Base-by-base conservation (phyloP, 345 rosid species). In the Eutrema japonicum region DNA sequence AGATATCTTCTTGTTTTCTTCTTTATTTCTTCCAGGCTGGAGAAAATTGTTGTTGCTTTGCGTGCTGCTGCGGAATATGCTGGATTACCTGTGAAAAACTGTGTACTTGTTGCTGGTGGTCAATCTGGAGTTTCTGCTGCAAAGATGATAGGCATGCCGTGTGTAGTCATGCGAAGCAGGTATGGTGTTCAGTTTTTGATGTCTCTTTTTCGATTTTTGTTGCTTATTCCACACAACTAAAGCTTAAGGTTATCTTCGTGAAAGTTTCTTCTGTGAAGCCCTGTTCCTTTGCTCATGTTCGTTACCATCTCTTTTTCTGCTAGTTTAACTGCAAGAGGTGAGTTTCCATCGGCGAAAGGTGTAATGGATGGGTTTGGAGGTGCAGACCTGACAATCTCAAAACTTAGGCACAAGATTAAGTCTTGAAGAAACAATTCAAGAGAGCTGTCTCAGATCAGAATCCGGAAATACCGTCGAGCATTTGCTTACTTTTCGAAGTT, bases 361-460 rank as follows among this genome's bases (percentile, higher is more conserved):
- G 69, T 84, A 58, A 50, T 89, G 97, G 97, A 94, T 64, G 97
- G 97, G n/a, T 91, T 94, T 71, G 95, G 98, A 79, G 97, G 89
- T 61, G 88, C 96, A 10, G 96, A 94, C 70, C 64, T 94, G 76
- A 86, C 96, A 4, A 77, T 91, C 75, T 59, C 87, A 49, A 89
- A 77, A 72, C 82, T 91, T 52, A 75, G 48, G 60, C 36, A 75
- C 71, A 86, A 75, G 78, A 66, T 77, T 14, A 74, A 84, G 79
- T 70, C 74, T 33, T 85, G 80, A 89, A 56, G 46, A 53, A 68
- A 36, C 65, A 54, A 29, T 52, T n/a, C 18, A 54, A 61, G 51
- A 61, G 40, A 61, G 64, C 14, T 53, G 35, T 61, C 79, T 56
- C 32, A 33, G 43, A 12, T 56, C 32, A 51, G 10, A 52, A 16